phyloP scores from a whole-genome alignment of 2,329 filamentous ascomycete genomes.

The Whalleya microplaca region DNA sequence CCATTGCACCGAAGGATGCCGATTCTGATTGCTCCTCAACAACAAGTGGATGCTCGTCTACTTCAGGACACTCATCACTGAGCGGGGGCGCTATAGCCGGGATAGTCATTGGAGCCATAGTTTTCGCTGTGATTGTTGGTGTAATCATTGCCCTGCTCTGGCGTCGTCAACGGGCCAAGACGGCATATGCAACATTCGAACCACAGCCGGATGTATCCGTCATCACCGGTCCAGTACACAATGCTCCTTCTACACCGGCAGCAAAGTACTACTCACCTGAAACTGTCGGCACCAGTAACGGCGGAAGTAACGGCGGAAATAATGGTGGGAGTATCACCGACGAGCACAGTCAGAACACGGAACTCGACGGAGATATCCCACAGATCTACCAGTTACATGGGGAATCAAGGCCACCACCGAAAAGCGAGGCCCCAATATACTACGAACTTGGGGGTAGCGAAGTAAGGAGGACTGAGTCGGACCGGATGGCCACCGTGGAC shows the following conservation, averaged over 20 bases:
- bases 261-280: slow-evolving; percentile 28
- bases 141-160: slow-evolving; percentile 15
- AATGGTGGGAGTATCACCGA: not conserved
- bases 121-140: slow-evolving; percentile 12
- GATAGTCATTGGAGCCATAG: slow-evolving; percentile 27
- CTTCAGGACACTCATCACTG: slow-evolving; percentile 10
- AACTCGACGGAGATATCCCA: slow-evolving; percentile 25
- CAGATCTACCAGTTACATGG: slow-evolving; percentile 24
- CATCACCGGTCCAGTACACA: slow-evolving; percentile 37
- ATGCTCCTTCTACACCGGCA: slow-evolving; percentile 23
- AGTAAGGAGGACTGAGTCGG: slow-evolving; percentile 12
- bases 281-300: slow-evolving; percentile 25
- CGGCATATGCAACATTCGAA: slow-evolving; percentile 16
- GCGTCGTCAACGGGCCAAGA: slow-evolving; percentile 29
- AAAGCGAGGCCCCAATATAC: slow-evolving; percentile 25
- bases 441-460: slow-evolving; percentile 34
- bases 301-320: slow-evolving; percentile 4
- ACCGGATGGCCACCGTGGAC: slow-evolving; percentile 16
- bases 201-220: slow-evolving; percentile 32
- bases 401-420: slow-evolving; percentile 8
- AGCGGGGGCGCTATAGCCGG: slow-evolving; percentile 31
- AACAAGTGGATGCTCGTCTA: too few species aligned
- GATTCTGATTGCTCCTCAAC: slow-evolving; percentile 4
- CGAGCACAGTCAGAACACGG: slow-evolving; percentile 16
- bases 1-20: slow-evolving; percentile 31